phyloP scores from a whole-genome alignment of 2,329 filamentous ascomycete genomes.

The Drechslerella dactyloides region DNA sequence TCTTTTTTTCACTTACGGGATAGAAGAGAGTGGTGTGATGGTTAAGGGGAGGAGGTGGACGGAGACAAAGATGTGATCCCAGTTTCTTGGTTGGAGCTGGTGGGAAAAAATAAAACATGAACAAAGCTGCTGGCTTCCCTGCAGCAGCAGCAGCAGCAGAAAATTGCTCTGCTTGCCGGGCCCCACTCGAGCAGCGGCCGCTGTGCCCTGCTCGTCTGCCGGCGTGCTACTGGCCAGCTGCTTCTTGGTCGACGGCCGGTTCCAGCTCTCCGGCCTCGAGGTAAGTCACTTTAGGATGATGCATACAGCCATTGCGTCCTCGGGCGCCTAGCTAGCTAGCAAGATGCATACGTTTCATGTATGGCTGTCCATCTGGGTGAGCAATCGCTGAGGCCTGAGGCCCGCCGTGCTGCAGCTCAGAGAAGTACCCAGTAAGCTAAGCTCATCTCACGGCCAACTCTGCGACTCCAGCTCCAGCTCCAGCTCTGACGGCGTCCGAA shows the following conservation, averaged over 20 bases:
- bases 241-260: too few species aligned
- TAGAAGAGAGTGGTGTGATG: conserved; percentile 43
- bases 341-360: not conserved
- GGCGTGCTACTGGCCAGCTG: conserved; percentile 3
- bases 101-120: conserved; percentile 3
- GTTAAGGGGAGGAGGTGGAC: conserved; percentile 45
- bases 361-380: not conserved
- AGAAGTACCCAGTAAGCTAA: too few species aligned
- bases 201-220: too few species aligned
- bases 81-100: conserved; percentile 40
- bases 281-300: conserved; percentile 43
- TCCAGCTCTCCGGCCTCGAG: too few species aligned
- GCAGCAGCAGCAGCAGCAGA: conserved; percentile 31
- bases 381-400: too few species aligned
- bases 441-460: not conserved
- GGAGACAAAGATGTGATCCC: not conserved
- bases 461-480: not conserved
- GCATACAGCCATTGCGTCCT: conserved; percentile 30
- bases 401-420: not conserved
- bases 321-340: not conserved
- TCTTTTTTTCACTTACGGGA: conserved; percentile 1
- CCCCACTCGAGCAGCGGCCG: too few species aligned
- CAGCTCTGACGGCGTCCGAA: not conserved
- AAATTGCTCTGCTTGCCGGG: too few species aligned
- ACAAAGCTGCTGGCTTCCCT: not conserved